phyloP scores from a whole-genome alignment of 2,329 filamentous ascomycete genomes.

The Aspergillus tanneri region DNA sequence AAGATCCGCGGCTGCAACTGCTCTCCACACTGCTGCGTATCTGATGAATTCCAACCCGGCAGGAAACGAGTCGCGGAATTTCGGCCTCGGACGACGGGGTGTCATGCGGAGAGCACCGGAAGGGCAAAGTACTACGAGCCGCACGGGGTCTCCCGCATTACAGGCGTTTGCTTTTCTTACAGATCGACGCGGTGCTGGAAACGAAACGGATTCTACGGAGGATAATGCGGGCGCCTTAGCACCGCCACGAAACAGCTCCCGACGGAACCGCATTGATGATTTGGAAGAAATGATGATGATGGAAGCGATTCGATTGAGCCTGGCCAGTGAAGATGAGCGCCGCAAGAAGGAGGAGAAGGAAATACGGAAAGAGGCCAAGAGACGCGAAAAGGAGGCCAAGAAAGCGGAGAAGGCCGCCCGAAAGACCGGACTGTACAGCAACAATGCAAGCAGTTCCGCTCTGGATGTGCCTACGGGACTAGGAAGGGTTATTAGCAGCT shows the following conservation, averaged over 20 bases:
- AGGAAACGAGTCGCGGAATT: conserved; percentile 49
- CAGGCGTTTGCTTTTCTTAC: conserved; percentile 50
- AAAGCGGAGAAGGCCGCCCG: conserved; percentile 69
- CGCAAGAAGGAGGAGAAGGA: conserved; percentile 82
- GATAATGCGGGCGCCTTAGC: conserved; percentile 36
- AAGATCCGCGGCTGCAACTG: conserved; percentile 87
- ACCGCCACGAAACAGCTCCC: conserved; percentile 52
- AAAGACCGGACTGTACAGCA: conserved; percentile 56
- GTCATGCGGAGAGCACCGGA: conserved; percentile 44
- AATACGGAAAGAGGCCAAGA: conserved; percentile 77
- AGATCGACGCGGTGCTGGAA: conserved; percentile 39
- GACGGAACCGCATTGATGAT: conserved; percentile 72
- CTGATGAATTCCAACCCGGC: conserved; percentile 64
- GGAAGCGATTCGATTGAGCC: conserved; percentile 85
- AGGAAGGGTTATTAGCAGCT: conserved; percentile 38
- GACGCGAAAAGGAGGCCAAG: conserved; percentile 77
- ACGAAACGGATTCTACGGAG: conserved; percentile 39
- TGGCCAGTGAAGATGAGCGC: conserved; percentile 93
- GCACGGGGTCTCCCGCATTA: conserved; percentile 41
- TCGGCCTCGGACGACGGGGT: conserved; percentile 57
- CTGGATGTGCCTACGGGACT: conserved; percentile 47
- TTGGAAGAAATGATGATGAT: conserved; percentile 98
- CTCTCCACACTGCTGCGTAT: conserved; percentile 91
- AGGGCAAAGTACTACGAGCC: conserved; percentile 33
- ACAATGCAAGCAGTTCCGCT: conserved; percentile 63